A percentile compares a stretch with the other conserved stretches of the same genome.
Evolutionary conservation across 768 basidiomycete species (phyloP).

Genomic region (Lentinula detonsa): DNA sequence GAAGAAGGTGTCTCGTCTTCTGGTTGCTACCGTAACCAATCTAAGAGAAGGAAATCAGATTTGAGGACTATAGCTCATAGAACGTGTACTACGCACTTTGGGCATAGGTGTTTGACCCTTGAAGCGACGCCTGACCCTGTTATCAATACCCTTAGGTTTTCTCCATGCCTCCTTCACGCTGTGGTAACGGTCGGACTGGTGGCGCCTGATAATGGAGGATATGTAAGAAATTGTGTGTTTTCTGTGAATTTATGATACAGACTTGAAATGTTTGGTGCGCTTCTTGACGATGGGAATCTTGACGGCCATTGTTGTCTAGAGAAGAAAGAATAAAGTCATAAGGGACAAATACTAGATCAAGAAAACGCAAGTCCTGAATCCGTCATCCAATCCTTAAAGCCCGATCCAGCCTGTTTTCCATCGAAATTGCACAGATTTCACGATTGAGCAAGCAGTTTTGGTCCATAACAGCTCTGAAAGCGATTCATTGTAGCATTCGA

Average conservation of each 20-base stretch:
- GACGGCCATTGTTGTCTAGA: conserved; percentile 39
- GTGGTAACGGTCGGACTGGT: conserved; percentile 98
- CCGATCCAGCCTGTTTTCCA: conserved; percentile 29
- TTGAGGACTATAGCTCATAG: neutral
- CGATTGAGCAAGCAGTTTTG: too few relatives aligned
- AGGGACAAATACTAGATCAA: neutral
- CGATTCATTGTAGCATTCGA: neutral
- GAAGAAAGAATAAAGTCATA: neutral
- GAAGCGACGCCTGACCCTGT: conserved; percentile 92
- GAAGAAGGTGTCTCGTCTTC: conserved; percentile 91
- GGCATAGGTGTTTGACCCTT: conserved; percentile 97
- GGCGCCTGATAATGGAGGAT: conserved; percentile 55
- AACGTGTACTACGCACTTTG: conserved; percentile 44
- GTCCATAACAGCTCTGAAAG: neutral
- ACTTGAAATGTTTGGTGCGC: conserved; percentile 97
- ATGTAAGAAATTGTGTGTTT: neutral
- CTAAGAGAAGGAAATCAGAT: conserved; percentile 18
- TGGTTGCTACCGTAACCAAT: conserved; percentile 76
- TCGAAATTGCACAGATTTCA: neutral
- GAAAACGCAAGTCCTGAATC: conserved; percentile 9
- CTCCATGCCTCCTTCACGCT: conserved; percentile 98
- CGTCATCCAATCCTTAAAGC: conserved; percentile 20
- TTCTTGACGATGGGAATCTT: conserved; percentile 75
- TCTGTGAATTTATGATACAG: conserved; percentile 18
- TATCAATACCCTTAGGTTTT: conserved; percentile 99